A percentile compares a stretch with the other conserved stretches of the same genome.
Evolutionary conservation across 768 basidiomycete species (phyloP).

Genomic region (Mycena filopes): DNA sequence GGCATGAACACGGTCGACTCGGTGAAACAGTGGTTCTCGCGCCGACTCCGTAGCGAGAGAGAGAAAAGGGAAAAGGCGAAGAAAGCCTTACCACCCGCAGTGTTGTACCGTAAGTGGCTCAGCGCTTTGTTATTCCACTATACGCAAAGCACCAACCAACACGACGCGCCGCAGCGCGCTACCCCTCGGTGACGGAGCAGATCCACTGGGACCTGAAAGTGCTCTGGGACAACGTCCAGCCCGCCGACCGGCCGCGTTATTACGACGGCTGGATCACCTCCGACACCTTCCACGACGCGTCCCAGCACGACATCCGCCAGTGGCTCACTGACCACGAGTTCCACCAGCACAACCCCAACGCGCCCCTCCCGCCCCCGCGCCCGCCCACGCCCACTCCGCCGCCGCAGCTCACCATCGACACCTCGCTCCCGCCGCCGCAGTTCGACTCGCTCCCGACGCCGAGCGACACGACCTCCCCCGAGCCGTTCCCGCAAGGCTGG

Average conservation of each 20-base stretch:
- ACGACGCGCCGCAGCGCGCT: background rate
- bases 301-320: background rate
- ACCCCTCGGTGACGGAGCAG: background rate
- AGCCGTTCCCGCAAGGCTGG: background rate
- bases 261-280: background rate
- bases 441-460: constrained; percentile 11
- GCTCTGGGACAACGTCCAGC: background rate
- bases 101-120: no score
- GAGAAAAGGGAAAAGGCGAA: no score
- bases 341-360: no score
- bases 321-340: constrained; percentile 11
- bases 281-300: background rate
- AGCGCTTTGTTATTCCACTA: no score
- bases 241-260: background rate
- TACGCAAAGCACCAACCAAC: no score
- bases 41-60: no score
- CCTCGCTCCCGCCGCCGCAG: constrained; percentile 17
- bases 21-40: no score
- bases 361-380: no score
- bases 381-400: background rate
- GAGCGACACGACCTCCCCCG: constrained; percentile 23
- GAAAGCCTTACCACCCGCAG: no score
- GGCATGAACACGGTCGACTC: no score
- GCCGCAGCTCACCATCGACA: constrained; percentile 5
- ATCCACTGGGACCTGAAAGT: background rate